Conservation (phyloP, 192 early-diverging fungal species). For the Spinellus fusiger region DNA sequence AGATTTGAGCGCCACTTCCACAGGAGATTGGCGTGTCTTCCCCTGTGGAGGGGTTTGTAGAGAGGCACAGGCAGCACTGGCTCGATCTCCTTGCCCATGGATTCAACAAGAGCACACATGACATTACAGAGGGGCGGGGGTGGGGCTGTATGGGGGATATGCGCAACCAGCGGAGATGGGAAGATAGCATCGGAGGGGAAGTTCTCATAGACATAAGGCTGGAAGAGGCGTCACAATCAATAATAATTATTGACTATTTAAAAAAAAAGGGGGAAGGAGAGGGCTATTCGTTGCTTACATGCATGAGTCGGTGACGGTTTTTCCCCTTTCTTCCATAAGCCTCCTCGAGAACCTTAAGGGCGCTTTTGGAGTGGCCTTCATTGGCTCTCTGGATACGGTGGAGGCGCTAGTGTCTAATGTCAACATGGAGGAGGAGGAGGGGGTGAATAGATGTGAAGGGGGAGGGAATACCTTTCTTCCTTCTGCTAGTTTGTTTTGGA, state of each 20-base stretch:
- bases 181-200: background rate
- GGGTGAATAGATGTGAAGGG: background rate
- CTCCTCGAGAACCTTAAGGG: slow-evolving; percentile 16
- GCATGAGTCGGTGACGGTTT: slow-evolving; percentile 18
- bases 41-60: slow-evolving; percentile 29
- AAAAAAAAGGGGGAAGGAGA: background rate
- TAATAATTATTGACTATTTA: background rate
- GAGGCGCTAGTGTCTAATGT: slow-evolving; percentile 20
- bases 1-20: slow-evolving; percentile 31
- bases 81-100: background rate
- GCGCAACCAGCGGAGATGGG: slow-evolving; percentile 22
- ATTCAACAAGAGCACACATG: background rate
- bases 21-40: slow-evolving; percentile 28
- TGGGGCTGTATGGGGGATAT: slow-evolving; percentile 28
- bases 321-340: slow-evolving; percentile 29
- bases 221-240: background rate
- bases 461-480: slow-evolving; percentile 17
- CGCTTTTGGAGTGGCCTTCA: slow-evolving; percentile 13
- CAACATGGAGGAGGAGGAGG: background rate
- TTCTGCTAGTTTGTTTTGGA: slow-evolving; percentile 24
- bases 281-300: slow-evolving; percentile 9
- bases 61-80: slow-evolving; percentile 20
- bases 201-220: slow-evolving; percentile 11
- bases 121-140: slow-evolving; percentile 18
- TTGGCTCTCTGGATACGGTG: slow-evolving; percentile 27